These are phyloP conservation scores for Cryptococcus sp. DNA, from an alignment of 1,284 basidiomycete genomes.

Conservation along the genomic window DNA sequence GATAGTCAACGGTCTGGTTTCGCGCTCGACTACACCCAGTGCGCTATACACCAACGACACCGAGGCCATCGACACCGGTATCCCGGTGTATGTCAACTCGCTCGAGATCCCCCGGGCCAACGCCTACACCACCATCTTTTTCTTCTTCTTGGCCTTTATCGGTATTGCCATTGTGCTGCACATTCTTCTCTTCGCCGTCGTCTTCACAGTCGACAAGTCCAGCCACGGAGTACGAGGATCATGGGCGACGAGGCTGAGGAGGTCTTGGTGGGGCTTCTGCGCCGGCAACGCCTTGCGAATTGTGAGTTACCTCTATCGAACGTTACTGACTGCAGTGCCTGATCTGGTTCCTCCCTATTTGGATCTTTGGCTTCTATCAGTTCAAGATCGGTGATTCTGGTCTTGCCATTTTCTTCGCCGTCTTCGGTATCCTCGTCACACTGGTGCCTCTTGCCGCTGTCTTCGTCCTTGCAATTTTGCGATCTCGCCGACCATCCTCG, in stretches of 20 bases:
- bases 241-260: slow-evolving; percentile 48
- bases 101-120: slow-evolving; percentile 70
- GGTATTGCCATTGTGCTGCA: slow-evolving; percentile 56
- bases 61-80: slow-evolving; percentile 57
- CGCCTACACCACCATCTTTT: slow-evolving; percentile 75
- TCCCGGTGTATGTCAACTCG: slow-evolving; percentile 73
- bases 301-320: slow-evolving; percentile 22
- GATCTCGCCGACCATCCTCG: slow-evolving; percentile 26
- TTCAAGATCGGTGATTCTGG: slow-evolving; percentile 82
- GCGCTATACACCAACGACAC: slow-evolving; percentile 52
- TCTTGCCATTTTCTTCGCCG: slow-evolving; percentile 62
- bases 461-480: slow-evolving; percentile 30
- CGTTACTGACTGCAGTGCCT: slow-evolving; percentile 51
- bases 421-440: slow-evolving; percentile 56
- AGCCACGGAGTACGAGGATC: slow-evolving; percentile 18
- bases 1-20: slow-evolving; percentile 6
- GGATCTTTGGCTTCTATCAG: slow-evolving; percentile 75
- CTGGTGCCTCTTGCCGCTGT: slow-evolving; percentile 52
- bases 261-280: slow-evolving; percentile 50
- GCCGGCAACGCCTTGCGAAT: slow-evolving; percentile 45
- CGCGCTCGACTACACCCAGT: slow-evolving; percentile 56
- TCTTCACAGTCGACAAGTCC: slow-evolving; percentile 43
- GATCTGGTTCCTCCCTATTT: slow-evolving; percentile 60
- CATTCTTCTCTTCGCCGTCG: slow-evolving; percentile 52
- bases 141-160: slow-evolving; percentile 60